These are phyloP conservation scores for Pleurotus salmoneostramineus DNA, from an alignment of 768 basidiomycete genomes.

Conservation along the genomic window DNA sequence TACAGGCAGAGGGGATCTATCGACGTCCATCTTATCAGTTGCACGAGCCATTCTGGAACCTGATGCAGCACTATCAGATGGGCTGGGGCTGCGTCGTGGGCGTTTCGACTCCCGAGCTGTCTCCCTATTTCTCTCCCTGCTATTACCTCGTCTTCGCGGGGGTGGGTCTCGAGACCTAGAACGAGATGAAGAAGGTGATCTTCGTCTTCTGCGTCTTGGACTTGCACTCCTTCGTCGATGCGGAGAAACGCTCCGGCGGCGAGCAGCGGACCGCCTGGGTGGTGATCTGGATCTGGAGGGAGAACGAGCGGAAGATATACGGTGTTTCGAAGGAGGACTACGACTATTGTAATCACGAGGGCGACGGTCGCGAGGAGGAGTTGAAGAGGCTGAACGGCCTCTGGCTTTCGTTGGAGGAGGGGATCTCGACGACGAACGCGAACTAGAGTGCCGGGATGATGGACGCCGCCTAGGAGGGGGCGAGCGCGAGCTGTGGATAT, in stretches of 20 bases:
- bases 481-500: slow-evolving; percentile 31
- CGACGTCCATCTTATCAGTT: slow-evolving; percentile 32
- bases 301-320: slow-evolving; percentile 29
- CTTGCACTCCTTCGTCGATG: slow-evolving; percentile 29
- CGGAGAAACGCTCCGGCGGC: slow-evolving; percentile 43
- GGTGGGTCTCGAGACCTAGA: slow-evolving; percentile 28
- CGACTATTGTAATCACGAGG: slow-evolving; percentile 40
- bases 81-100: slow-evolving; percentile 16
- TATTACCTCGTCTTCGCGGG: slow-evolving; percentile 21
- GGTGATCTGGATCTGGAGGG: slow-evolving; percentile 35
- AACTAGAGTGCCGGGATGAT: slow-evolving; percentile 39
- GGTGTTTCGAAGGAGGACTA: slow-evolving; percentile 50
- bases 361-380: slow-evolving; percentile 40
- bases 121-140: slow-evolving; percentile 7
- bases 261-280: slow-evolving; percentile 29
- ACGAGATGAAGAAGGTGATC: slow-evolving; percentile 24
- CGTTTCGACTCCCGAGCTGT: slow-evolving; percentile 10
- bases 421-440: slow-evolving; percentile 41
- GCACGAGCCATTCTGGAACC: slow-evolving; percentile 12
- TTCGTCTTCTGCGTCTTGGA: slow-evolving; percentile 20
- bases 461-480: slow-evolving; percentile 31
- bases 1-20: slow-evolving; percentile 20
- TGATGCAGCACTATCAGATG: slow-evolving; percentile 13
- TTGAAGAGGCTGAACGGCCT: slow-evolving; percentile 42
- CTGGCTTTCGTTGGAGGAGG: slow-evolving; percentile 31